These are phyloP conservation scores for Inonotus obliquus DNA, from an alignment of 1,284 basidiomycete species.

Conservation along the genomic window DNA sequence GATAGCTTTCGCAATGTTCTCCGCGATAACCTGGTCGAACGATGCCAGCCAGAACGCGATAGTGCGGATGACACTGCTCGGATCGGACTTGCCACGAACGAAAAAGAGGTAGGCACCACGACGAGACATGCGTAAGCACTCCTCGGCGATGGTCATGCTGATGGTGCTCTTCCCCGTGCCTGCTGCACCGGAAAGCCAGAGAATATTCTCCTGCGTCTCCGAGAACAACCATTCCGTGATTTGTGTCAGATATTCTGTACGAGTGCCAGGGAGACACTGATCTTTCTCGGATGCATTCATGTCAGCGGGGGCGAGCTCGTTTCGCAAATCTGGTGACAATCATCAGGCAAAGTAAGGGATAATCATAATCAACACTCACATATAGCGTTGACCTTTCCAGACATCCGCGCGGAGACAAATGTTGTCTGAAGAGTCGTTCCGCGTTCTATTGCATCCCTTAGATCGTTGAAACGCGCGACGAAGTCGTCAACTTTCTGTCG, in stretches of 20 bases:
- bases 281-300: conserved; percentile 7
- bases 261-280: conserved; percentile 7
- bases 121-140: too few species aligned
- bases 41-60: too few species aligned
- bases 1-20: neutral
- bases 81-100: conserved; percentile 28
- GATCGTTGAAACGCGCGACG: neutral
- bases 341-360: too few species aligned
- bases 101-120: too few species aligned
- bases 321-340: neutral
- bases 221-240: neutral
- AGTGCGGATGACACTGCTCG: conserved; percentile 24
- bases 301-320: neutral
- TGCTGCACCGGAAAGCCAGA: conserved; percentile 27
- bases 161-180: too few species aligned
- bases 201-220: neutral
- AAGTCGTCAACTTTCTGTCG: neutral
- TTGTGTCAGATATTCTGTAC: neutral
- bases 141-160: too few species aligned
- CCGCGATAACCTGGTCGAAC: conserved; percentile 7
- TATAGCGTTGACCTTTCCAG: neutral
- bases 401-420: neutral
- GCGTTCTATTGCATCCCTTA: neutral
- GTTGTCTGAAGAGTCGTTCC: neutral
- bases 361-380: too few species aligned